Evolutionary conservation across 768 basidiomycete genomes (phyloP), one percentile per base, ranked within the genome.

Genomic region (Termitomyces titanicus): DNA sequence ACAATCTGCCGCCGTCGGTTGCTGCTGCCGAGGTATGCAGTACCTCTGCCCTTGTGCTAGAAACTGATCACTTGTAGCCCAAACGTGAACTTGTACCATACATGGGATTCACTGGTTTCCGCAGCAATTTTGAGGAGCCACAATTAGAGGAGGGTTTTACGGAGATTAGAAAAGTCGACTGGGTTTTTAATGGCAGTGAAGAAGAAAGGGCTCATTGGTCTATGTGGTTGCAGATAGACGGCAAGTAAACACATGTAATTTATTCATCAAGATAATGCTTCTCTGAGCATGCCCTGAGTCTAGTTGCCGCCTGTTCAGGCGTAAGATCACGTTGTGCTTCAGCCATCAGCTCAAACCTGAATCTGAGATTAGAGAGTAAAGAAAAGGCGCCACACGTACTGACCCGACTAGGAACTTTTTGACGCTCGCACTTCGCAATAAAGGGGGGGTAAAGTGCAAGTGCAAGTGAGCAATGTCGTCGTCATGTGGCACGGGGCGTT

Each of bases 381-480:
- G 25, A 37, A 47, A 50, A 27, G n/a, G 13, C 2, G 57, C 15
- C 22, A 39, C 22, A 25, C 13, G 3, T 5, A 73, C 85, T 49
- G 61, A 91, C 88, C 94, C 94, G 29, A 94, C 94, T 18, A 95
- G 68, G 73, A 95, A 96, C 69, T 97, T 97, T 61, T 84, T 80
- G 24, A 96, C 85, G 46, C 78, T 88, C 6, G 92, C 86, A 64
- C 84, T 93, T 44, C 94, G 72, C 56, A 96, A 68, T 53, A 96
- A 71, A 11, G 94, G 94, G 1, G 94, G 94, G 35, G 85, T 79
- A 61, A 95, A 94, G 66, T 94, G 92, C 39, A 96, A 65, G 64
- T 96, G 94, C 33, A 95, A 70, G 67, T 96, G 94, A 3, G 90
- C 87, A 22, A 86, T 65, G 42, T 75, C 73, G 37, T 81, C 76